Conservation (phyloP, 2,329 filamentous ascomycete genomes). For the Stromatinia cepivora region DNA sequence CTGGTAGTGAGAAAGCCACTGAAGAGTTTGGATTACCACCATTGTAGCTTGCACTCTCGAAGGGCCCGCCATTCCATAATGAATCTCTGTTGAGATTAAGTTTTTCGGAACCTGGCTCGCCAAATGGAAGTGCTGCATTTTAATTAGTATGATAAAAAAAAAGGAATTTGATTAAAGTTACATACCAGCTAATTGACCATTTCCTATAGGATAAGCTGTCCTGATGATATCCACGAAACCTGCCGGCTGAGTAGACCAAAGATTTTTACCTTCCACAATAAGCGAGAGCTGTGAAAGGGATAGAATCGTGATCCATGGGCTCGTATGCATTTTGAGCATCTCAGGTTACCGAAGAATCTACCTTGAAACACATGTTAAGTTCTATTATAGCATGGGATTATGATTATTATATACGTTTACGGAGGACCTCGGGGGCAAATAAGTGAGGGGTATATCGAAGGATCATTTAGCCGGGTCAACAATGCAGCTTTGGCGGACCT, state of each 20-base stretch:
- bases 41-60: conserved; percentile 39
- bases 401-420: not conserved
- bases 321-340: not conserved
- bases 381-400: too few species aligned
- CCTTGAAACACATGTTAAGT: too few species aligned
- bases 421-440: not conserved
- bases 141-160: not conserved
- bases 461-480: conserved; percentile 7
- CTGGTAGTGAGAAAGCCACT: conserved; percentile 43
- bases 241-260: conserved; percentile 30
- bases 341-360: not conserved
- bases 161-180: not conserved
- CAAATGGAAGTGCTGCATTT: conserved; percentile 45
- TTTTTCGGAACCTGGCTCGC: conserved; percentile 44
- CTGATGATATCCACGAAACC: conserved; percentile 37
- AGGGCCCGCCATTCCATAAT: conserved; percentile 44
- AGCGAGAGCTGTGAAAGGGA: not conserved
- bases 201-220: conserved; percentile 49
- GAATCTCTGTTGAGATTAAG: conserved; percentile 51
- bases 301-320: not conserved
- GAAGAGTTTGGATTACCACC: conserved; percentile 49
- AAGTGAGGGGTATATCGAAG: conserved; percentile 5
- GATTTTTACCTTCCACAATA: not conserved
- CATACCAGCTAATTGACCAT: conserved; percentile 49
- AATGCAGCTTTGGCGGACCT: not conserved